Conservation (phyloP, 2,329 filamentous ascomycete species). For the Aspergillus brasiliensis region DNA sequence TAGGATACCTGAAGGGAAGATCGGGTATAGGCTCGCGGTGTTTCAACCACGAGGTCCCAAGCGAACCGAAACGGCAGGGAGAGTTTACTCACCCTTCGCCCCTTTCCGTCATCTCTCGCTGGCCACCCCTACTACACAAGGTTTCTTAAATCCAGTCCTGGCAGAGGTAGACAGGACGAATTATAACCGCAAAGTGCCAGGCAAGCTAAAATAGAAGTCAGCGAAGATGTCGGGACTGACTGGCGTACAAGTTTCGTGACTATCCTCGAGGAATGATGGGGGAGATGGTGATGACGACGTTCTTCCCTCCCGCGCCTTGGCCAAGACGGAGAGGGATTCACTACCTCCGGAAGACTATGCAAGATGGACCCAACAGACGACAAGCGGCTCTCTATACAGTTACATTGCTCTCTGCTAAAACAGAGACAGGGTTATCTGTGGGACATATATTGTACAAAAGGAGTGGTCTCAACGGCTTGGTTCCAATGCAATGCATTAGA, state of each 20-base stretch:
- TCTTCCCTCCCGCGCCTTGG: conserved; percentile 17
- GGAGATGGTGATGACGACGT: background rate
- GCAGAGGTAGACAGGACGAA: too few relatives aligned
- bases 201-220: background rate
- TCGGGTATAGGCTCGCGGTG: background rate
- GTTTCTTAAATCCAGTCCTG: too few relatives aligned
- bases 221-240: background rate
- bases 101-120: conserved; percentile 33
- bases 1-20: background rate
- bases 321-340: background rate
- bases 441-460: background rate
- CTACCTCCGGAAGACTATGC: background rate
- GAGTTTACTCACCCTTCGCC: conserved; percentile 31
- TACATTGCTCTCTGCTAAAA: background rate
- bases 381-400: background rate
- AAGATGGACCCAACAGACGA: background rate
- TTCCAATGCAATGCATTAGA: background rate
- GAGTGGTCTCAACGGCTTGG: background rate
- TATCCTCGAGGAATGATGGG: background rate
- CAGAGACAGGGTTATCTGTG: background rate
- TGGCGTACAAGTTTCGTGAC: background rate
- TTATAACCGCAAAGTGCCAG: too few relatives aligned
- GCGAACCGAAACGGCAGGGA: conserved; percentile 18
- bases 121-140: conserved; percentile 12
- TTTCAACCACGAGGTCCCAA: conserved; percentile 18